Percentiles rank a stretch among this genome's conserved stretches.
Evolutionary conservation across 164 flowering plant genomes (phyloP).

Genomic region (Hamamelis virginiana): DNA sequence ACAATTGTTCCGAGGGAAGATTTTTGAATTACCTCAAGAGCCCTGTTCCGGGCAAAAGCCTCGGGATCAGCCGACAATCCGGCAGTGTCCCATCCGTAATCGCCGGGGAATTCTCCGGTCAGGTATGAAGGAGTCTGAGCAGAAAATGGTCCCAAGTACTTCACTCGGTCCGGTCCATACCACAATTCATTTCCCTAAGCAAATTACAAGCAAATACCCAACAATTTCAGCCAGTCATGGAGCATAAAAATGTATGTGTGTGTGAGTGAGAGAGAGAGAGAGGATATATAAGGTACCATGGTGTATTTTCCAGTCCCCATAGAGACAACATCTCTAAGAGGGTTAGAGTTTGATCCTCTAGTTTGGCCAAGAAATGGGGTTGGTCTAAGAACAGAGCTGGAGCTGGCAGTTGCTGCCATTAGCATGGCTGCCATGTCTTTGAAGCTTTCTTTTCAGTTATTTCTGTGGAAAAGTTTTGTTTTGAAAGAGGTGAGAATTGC

Average conservation of each 20-base stretch:
- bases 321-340: conserved; percentile 68
- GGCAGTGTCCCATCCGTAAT: conserved; percentile 97
- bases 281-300: conserved; percentile 49
- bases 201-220: conserved; percentile 1
- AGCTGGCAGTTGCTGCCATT: conserved; percentile 60
- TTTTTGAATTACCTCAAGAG: conserved; percentile 63
- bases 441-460: background rate
- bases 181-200: conserved; percentile 66
- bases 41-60: conserved; percentile 91
- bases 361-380: conserved; percentile 77
- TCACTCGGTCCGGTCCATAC: conserved; percentile 95
- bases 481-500: background rate
- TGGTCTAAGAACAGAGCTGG: conserved; percentile 55
- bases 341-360: conserved; percentile 42
- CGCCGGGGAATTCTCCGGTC: conserved; percentile 94
- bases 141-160: conserved; percentile 95
- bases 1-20: too few species aligned
- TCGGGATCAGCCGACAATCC: conserved; percentile 95
- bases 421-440: conserved; percentile 35
- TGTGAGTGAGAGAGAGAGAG: conserved; percentile 4
- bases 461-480: background rate
- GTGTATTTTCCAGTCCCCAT: conserved; percentile 64
- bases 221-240: background rate
- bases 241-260: too few species aligned
- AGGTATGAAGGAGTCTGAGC: conserved; percentile 93